Conservation (phyloP, 2,329 filamentous ascomycete genomes). For the Clonostachys byssicola region DNA sequence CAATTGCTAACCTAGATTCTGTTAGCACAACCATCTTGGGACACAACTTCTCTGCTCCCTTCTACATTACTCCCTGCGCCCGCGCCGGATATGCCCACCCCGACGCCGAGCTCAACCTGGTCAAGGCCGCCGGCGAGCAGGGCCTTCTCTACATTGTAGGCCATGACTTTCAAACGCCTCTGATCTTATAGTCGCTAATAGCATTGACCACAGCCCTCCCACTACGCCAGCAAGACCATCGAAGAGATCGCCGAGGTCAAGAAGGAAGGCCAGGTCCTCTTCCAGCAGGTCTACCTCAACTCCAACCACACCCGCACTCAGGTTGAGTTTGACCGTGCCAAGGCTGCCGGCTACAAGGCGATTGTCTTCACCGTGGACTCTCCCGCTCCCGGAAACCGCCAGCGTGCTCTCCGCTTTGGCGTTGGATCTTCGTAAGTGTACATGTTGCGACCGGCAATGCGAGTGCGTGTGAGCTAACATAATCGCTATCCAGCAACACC, state of each 20-base stretch:
- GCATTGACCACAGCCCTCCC: conserved; percentile 17
- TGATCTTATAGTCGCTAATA: neutral
- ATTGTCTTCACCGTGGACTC: conserved; percentile 34
- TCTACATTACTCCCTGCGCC: conserved; percentile 49
- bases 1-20: no score
- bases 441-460: neutral
- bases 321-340: conserved; percentile 19
- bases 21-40: conserved; percentile 41
- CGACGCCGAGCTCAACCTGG: conserved; percentile 42
- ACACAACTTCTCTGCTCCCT: conserved; percentile 47
- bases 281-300: conserved; percentile 27
- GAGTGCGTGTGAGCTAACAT: conserved; percentile 22
- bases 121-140: conserved; percentile 40
- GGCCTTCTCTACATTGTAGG: conserved; percentile 44
- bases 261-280: conserved; percentile 26
- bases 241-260: conserved; percentile 30
- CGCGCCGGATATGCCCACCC: conserved; percentile 36
- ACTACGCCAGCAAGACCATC: conserved; percentile 23
- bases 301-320: conserved; percentile 24
- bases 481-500: conserved; percentile 18
- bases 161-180: neutral
- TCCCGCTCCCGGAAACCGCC: conserved; percentile 29
- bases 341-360: conserved; percentile 25
- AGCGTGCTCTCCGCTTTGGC: conserved; percentile 30
- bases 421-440: conserved; percentile 23